These are phyloP conservation scores for Meredithiella fracta DNA, from an alignment of 2,329 filamentous ascomycete species.

Conservation along the genomic window DNA sequence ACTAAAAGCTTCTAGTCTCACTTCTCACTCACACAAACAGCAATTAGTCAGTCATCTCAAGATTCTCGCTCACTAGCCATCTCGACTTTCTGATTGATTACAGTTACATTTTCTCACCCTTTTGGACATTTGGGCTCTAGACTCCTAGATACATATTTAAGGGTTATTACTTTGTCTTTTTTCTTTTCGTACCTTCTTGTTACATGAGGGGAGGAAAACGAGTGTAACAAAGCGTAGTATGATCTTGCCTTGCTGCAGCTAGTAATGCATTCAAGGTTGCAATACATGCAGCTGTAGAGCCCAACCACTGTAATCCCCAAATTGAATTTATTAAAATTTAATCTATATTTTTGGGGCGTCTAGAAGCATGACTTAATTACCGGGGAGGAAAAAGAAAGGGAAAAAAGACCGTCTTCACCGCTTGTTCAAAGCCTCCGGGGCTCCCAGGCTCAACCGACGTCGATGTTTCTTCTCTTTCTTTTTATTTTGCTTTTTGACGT, in stretches of 20 bases:
- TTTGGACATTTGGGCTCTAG: neutral
- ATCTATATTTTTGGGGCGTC: constrained; percentile 3
- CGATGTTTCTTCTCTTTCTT: constrained; percentile 12
- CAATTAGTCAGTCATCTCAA: neutral
- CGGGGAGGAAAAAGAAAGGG: too few species aligned
- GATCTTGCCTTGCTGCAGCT: neutral
- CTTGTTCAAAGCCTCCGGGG: constrained; percentile 12
- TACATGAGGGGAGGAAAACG: neutral
- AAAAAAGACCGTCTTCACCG: constrained; percentile 5
- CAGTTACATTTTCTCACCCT: neutral
- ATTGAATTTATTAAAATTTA: too few species aligned
- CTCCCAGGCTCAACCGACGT: constrained; percentile 5
- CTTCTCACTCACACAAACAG: neutral
- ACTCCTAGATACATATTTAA: too few species aligned
- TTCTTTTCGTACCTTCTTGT: neutral
- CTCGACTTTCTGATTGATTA: neutral
- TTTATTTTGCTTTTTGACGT: neutral
- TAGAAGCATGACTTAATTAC: too few species aligned
- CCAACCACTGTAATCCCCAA: too few species aligned
- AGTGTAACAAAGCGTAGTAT: neutral
- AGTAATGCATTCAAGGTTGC: neutral
- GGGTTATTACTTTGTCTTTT: neutral
- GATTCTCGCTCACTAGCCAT: neutral
- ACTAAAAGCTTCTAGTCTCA: neutral
- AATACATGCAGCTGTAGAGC: neutral